A percentile compares a stretch with the other conserved stretches of the same genome.
These are phyloP conservation scores for Pseudogymnoascus sp. DNA, from an alignment of 2,329 filamentous ascomycete genomes.

Conservation along the genomic window DNA sequence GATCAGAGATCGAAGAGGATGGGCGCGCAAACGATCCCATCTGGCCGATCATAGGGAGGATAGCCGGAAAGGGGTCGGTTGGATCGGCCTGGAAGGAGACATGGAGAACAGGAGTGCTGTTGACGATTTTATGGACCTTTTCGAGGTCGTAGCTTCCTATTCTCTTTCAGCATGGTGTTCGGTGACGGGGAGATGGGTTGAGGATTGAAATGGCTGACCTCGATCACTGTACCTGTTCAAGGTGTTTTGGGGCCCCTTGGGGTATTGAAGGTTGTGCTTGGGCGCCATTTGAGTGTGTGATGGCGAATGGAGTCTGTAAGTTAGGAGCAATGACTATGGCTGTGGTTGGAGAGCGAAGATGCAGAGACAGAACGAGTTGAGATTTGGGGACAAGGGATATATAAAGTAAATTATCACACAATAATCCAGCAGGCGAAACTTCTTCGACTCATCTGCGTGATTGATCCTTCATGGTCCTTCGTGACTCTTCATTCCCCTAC, in stretches of 20 bases:
- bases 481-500: not conserved
- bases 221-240: conserved; percentile 21
- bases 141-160: conserved; percentile 62
- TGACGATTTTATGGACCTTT: conserved; percentile 68
- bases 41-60: conserved; percentile 78
- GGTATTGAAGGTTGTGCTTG: conserved; percentile 17
- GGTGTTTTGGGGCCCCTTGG: conserved; percentile 20
- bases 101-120: conserved; percentile 64
- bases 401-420: not conserved
- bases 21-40: conserved; percentile 63
- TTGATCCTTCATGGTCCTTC: not conserved
- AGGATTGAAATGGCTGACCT: conserved; percentile 13
- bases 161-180: conserved; percentile 17
- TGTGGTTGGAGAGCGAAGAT: not conserved
- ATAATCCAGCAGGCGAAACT: not conserved
- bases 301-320: not conserved
- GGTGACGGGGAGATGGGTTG: not conserved
- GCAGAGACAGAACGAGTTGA: not conserved
- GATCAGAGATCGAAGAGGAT: conserved; percentile 50
- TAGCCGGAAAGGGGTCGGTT: conserved; percentile 61
- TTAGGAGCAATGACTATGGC: not conserved
- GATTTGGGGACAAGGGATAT: not conserved
- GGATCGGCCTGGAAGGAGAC: conserved; percentile 62
- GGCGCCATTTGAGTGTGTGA: not conserved
- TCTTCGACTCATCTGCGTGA: not conserved